Evolutionary conservation across 2,329 filamentous ascomycete species (phyloP).

Genomic region (Aspergillus fischeri): DNA sequence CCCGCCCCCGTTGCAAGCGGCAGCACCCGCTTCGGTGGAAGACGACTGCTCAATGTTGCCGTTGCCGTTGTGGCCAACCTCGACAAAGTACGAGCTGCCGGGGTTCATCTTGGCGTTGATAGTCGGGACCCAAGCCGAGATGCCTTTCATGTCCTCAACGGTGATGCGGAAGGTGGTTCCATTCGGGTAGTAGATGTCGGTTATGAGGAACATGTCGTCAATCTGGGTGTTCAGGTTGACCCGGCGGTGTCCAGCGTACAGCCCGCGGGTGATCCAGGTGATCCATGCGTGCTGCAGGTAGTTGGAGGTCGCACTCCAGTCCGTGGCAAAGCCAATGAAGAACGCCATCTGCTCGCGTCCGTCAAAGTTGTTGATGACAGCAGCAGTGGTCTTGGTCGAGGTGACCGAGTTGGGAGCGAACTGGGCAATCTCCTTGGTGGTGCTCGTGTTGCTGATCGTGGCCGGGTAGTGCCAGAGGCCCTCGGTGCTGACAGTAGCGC

Average conservation of each 20-base stretch:
- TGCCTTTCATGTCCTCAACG: slow-evolving; percentile 45
- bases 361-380: slow-evolving; percentile 57
- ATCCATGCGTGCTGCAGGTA: slow-evolving; percentile 61
- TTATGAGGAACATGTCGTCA: slow-evolving; percentile 59
- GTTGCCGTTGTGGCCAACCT: slow-evolving; percentile 56
- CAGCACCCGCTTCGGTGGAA: slow-evolving; percentile 16
- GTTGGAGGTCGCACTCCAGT: slow-evolving; percentile 52
- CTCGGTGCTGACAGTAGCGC: slow-evolving; percentile 46
- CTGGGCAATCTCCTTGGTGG: slow-evolving; percentile 52
- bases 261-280: slow-evolving; percentile 57
- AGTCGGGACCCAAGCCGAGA: slow-evolving; percentile 41
- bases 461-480: slow-evolving; percentile 59
- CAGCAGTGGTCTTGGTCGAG: slow-evolving; percentile 45
- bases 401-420: slow-evolving; percentile 47
- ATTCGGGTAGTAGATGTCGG: slow-evolving; percentile 48
- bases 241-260: slow-evolving; percentile 54
- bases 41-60: slow-evolving; percentile 45
- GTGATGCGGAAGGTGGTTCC: slow-evolving; percentile 49
- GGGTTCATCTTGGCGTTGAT: slow-evolving; percentile 45
- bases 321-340: slow-evolving; percentile 53
- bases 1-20: slow-evolving; percentile 30
- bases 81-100: slow-evolving; percentile 51
- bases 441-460: slow-evolving; percentile 49
- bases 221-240: slow-evolving; percentile 55
- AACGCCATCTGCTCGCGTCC: slow-evolving; percentile 60